phyloP scores from a whole-genome alignment of 2,329 filamentous ascomycete genomes.

The Beauveria sp. region DNA sequence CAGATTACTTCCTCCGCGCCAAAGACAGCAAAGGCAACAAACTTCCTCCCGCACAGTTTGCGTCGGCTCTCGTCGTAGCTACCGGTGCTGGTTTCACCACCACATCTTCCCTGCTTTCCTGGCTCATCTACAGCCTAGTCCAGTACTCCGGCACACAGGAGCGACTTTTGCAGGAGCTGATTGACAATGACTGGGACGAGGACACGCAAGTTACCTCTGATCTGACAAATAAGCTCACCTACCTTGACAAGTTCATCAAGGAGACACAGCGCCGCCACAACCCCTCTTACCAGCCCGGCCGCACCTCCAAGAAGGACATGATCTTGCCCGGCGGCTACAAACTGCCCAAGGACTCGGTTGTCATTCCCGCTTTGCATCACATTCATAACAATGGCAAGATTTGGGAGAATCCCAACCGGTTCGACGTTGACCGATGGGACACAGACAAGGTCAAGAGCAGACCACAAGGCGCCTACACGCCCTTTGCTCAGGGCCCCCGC shows the following conservation, averaged over 20 bases:
- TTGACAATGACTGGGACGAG: constrained; percentile 39
- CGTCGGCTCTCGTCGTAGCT: constrained; percentile 37
- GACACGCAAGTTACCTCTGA: constrained; percentile 40
- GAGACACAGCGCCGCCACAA: constrained; percentile 54
- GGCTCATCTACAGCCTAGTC: constrained; percentile 47
- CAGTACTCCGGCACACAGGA: constrained; percentile 49
- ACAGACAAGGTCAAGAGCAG: constrained; percentile 43
- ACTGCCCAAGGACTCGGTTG: constrained; percentile 41
- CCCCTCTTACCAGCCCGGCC: constrained; percentile 52
- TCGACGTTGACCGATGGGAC: constrained; percentile 55
- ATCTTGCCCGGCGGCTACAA: constrained; percentile 53
- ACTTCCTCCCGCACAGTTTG: constrained; percentile 32
- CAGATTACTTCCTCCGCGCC: constrained; percentile 46
- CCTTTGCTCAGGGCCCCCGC: constrained; percentile 49
- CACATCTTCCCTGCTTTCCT: constrained; percentile 49
- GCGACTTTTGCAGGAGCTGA: constrained; percentile 48
- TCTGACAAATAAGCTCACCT: constrained; percentile 38
- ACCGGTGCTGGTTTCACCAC: constrained; percentile 55
- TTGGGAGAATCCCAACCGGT: constrained; percentile 51
- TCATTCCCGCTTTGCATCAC: constrained; percentile 46
- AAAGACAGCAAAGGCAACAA: constrained; percentile 47
- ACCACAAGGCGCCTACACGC: constrained; percentile 46
- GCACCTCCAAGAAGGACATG: constrained; percentile 47
- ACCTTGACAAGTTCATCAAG: constrained; percentile 52
- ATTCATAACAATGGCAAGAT: constrained; percentile 44